A percentile compares a stretch with the other conserved stretches of the same genome.
Conservation (phyloP, 768 basidiomycete genomes). For the Leccinum rimulosum region DNA sequence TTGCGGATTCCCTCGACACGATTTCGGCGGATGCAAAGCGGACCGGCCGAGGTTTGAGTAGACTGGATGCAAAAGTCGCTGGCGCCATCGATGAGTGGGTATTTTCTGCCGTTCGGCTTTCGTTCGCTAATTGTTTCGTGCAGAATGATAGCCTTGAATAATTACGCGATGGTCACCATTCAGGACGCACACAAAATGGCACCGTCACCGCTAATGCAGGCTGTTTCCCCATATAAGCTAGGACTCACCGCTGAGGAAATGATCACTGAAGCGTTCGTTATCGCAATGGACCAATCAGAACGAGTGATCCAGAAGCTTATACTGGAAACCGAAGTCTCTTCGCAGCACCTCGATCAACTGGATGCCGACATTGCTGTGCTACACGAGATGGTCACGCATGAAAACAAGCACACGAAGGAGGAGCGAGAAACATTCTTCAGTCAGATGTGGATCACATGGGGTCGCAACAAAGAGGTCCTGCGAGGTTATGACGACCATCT, state of each 20-base stretch:
- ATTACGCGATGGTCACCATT: constrained; percentile 63
- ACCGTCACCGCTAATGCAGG: constrained; percentile 30
- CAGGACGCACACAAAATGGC: constrained; percentile 32
- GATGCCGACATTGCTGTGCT: constrained; percentile 58
- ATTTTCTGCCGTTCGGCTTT: background rate
- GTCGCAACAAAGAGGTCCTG: constrained; percentile 48
- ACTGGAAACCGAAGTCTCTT: constrained; percentile 64
- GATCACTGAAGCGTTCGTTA: constrained; percentile 52
- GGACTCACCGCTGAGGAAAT: constrained; percentile 41
- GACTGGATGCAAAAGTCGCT: constrained; percentile 61
- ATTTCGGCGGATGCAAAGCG: constrained; percentile 64
- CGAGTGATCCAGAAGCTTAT: constrained; percentile 52
- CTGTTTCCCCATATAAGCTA: constrained; percentile 40
- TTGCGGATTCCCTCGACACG: constrained; percentile 49
- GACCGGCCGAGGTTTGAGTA: constrained; percentile 58
- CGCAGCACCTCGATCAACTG: constrained; percentile 54
- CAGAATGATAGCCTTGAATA: constrained; percentile 74
- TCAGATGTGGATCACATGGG: constrained; percentile 73
- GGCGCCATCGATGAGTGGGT: constrained; percentile 73
- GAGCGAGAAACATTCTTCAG: too few species aligned
- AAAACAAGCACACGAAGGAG: constrained; percentile 44
- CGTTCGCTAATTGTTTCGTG: constrained; percentile 1
- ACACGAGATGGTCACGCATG: constrained; percentile 58
- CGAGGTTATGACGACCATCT: constrained; percentile 52
- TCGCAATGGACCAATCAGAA: constrained; percentile 62